Base-by-base conservation (phyloP, 2,329 filamentous ascomycete genomes). In the Paraphoma chrysanthemicola region DNA sequence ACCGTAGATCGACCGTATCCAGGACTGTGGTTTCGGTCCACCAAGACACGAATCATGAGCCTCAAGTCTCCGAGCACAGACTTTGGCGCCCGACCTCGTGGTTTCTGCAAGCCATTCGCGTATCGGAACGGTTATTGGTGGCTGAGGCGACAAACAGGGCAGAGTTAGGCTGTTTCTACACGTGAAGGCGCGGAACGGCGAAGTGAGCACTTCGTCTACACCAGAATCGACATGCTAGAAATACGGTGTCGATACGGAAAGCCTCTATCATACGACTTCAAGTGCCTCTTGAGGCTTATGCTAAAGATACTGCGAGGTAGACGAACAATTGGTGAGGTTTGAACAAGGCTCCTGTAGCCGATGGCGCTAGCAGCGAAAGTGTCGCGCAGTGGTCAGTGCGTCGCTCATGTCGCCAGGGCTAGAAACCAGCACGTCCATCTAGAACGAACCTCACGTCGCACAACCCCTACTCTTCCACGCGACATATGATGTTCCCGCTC, bases 381-480 rank as follows among this genome's bases (percentile, higher is more conserved):
- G n/a, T 23, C 38, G 38, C 16, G 4, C 4, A 46, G 7, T 11
- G 44, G 18, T n/a, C 44, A 2, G 18, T 30, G 44, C 44, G 14
- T n/a, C 39, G 53, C 28, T 28, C 31, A 36, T 41, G 38, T 18
- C 44, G 18, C 36, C n/a, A 48, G 16, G 48, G 48, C 41, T 44
- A 17, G 31, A 52, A 18, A 41, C 42, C 50, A 31, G 17, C 47
- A 51, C 50, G 33, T 18, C 44, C 36, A 52, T 59, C 53, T 62
- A 53, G 56, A 52, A 53, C 44, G 43, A n/a, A 39, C 11, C 11
- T 42, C 16, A 17, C n/a, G 48, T 53, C 31, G 49, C 51, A 57
- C 55, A n/a, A 53, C n/a, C 48, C 33, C 48, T 7, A 10, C 33
- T 36, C 18, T 49, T 51, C 48, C 53, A 57, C 44, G 53, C 51